phyloP scores from a whole-genome alignment of 1,284 basidiomycete species.

The Cryptococcus jaspeensis region DNA sequence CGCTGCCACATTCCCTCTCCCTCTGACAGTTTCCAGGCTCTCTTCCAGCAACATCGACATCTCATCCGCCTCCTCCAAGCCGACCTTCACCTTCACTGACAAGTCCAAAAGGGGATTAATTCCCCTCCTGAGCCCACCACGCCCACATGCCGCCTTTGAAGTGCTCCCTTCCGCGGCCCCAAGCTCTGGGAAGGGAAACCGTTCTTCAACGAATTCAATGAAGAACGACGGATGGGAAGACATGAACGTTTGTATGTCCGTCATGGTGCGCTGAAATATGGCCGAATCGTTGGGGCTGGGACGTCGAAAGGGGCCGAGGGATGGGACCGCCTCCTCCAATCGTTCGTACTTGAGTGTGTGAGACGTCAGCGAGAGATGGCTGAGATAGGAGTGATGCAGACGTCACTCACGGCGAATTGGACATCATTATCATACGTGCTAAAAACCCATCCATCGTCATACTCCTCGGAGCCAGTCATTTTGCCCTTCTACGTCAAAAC shows the following conservation, averaged over 20 bases:
- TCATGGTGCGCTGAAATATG: background rate
- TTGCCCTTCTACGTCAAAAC: too few relatives aligned
- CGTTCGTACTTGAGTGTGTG: constrained; percentile 2
- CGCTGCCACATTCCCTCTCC: too few relatives aligned
- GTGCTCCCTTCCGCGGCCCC: background rate
- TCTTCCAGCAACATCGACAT: too few relatives aligned
- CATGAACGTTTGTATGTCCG: constrained; percentile 4
- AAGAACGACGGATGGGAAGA: background rate
- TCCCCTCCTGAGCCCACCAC: constrained; percentile 2
- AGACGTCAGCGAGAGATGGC: background rate
- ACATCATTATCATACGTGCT: constrained; percentile 8
- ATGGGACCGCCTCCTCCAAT: background rate
- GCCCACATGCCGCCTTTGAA: background rate
- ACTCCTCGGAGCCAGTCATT: background rate
- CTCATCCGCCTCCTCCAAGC: background rate
- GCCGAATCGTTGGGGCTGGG: background rate
- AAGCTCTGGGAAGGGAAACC: background rate
- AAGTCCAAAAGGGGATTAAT: constrained; percentile 8
- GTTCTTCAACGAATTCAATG: constrained; percentile 6
- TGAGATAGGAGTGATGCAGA: too few relatives aligned
- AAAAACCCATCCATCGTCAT: constrained; percentile 10
- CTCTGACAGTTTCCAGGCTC: too few relatives aligned
- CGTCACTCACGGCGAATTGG: constrained; percentile 5
- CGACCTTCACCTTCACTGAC: background rate
- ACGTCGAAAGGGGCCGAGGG: constrained; percentile 6